Base-by-base conservation (phyloP, 306 rosid species). In the Vigna nakashimae region DNA sequence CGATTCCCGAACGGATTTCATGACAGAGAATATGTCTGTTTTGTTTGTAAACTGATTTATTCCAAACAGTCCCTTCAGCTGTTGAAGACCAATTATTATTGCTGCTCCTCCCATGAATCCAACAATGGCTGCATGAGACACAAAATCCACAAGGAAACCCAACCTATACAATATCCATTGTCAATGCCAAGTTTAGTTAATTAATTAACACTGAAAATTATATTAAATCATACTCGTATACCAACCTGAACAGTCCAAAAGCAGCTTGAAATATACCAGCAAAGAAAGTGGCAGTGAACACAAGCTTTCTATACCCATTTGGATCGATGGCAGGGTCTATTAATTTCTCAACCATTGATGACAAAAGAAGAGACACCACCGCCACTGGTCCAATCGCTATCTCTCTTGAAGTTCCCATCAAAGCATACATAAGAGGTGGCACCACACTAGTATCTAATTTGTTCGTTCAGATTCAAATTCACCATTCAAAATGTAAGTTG, bases 211-310 rank as follows among this genome's bases (percentile, higher is more conserved):
- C 9, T 40, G 45, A 9, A 40, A 40, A 38, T 38, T 7, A 38
- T 9, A 38, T 7, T 9, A 9, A 40, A 8, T 43, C 12, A 42
- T 9, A 42, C 12, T 43, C 4, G 10, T 43, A 9, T 42, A 43
- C 48, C 48, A 43, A 88, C 92, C 92, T 78, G 48, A 89, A 78
- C 70, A 91, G 60, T 75, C 97, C 93, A 58, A 88, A 88, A 26
- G 87, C 83, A 49, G 86, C 86, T 71, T 91, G 89, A 53, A 89
- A 91, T 22, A 89, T 57, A 11, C 97, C 93, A 9, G 92, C 84
- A 65, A 91, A 89, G 83, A 91, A 86, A 45, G 93, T 89, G 13
- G 86, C 86, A 45, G 92, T 89, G 51, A 88, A 79, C 52, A 88
- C 90, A n/a, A 91, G 88, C 64, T 80, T 91, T 46, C 30, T 80